phyloP scores from a whole-genome alignment of 495 filamentous ascomycete species.

The Xanthoparmelia taractica region DNA sequence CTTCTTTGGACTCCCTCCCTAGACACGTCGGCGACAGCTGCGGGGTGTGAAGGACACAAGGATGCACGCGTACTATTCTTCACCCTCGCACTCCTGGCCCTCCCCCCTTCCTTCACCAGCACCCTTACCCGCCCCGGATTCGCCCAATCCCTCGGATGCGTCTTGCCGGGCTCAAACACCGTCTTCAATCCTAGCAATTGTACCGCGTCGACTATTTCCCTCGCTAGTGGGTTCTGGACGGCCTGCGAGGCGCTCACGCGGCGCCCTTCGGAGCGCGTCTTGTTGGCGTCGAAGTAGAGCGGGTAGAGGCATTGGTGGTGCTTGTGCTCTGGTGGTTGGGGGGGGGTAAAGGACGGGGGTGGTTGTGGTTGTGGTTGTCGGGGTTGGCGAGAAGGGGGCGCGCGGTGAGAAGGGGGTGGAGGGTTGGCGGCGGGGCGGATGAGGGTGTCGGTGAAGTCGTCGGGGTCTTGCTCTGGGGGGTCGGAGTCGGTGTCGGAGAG shows the following conservation, averaged over 20 bases:
- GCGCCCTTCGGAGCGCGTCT: conserved; percentile 68
- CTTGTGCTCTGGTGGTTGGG: conserved; percentile 48
- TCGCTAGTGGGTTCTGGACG: conserved; percentile 76
- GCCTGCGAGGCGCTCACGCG: conserved; percentile 64
- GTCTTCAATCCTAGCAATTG: conserved; percentile 61
- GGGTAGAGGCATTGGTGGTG: conserved; percentile 87
- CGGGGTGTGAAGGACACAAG: not conserved
- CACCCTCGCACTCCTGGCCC: conserved; percentile 46
- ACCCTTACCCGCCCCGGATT: conserved; percentile 89
- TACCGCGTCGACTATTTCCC: conserved; percentile 82
- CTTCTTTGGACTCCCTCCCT: not conserved
- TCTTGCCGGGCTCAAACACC: conserved; percentile 83
- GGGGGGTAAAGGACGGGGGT: conserved; percentile 32
- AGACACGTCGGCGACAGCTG: no score
- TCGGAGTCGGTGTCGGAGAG: conserved; percentile 71
- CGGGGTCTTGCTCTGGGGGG: conserved; percentile 56
- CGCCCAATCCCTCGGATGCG: conserved; percentile 93
- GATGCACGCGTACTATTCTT: conserved; percentile 59
- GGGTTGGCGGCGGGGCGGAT: conserved; percentile 35
- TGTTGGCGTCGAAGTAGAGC: conserved; percentile 78
- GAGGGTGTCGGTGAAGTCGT: conserved; percentile 36
- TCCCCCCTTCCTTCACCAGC: conserved; percentile 52
- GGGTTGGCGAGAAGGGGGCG: conserved; percentile 15
- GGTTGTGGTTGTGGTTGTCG: conserved; percentile 36
- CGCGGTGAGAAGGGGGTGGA: conserved; percentile 16